These are phyloP conservation scores for Sarocladium brachiariae DNA, from an alignment of 2,329 filamentous ascomycete species.

Conservation along the genomic window DNA sequence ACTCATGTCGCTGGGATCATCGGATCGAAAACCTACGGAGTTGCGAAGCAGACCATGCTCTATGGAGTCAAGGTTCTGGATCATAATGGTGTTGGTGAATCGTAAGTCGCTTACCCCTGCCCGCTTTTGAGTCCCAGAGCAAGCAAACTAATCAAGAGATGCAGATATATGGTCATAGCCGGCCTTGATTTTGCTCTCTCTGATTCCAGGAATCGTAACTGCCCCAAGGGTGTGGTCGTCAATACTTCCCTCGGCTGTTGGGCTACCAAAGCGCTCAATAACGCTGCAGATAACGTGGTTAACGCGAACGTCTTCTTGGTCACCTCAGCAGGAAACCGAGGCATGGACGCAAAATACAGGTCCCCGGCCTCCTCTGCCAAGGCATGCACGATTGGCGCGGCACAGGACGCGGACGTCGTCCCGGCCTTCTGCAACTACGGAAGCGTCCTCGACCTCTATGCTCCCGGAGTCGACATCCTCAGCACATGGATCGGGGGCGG, in stretches of 20 bases:
- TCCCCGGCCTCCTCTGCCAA: constrained; percentile 34
- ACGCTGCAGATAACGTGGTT: constrained; percentile 29
- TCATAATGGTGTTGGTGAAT: constrained; percentile 14
- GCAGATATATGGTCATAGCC: constrained; percentile 25
- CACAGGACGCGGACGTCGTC: constrained; percentile 24
- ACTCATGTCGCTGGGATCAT: constrained; percentile 18
- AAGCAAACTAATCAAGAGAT: not conserved
- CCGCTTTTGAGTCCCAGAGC: not conserved
- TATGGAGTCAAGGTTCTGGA: constrained; percentile 34
- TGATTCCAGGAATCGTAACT: constrained; percentile 17
- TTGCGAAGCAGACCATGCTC: constrained; percentile 31
- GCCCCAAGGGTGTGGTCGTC: constrained; percentile 22
- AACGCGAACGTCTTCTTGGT: constrained; percentile 29
- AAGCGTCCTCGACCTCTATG: constrained; percentile 28
- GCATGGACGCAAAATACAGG: constrained; percentile 29
- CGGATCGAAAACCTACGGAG: constrained; percentile 18
- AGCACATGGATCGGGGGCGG: constrained; percentile 24
- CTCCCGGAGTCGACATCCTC: constrained; percentile 29
- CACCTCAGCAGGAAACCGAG: constrained; percentile 35
- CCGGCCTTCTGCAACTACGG: constrained; percentile 41
- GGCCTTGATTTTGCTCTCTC: constrained; percentile 31
- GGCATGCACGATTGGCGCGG: constrained; percentile 41
- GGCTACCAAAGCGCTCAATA: constrained; percentile 26
- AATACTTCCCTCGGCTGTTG: constrained; percentile 35
- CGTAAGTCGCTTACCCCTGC: not conserved